Evolutionary conservation across 805 yeast species (phyloP).

Genomic region (Sungouiozyma intestinalis): DNA sequence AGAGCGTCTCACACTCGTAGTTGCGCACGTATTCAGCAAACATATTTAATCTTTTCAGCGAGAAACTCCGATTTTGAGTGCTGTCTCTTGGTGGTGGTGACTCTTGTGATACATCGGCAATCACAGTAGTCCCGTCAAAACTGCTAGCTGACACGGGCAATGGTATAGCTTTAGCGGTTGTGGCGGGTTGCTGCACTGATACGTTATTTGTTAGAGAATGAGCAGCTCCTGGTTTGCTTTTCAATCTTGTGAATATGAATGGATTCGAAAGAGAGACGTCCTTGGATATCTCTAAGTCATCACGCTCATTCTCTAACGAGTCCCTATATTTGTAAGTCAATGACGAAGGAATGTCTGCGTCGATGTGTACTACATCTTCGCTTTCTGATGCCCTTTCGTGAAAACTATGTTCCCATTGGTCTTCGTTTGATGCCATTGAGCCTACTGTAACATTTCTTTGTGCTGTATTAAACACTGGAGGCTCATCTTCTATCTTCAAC

Average conservation of each 20-base stretch:
- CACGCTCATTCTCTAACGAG: slow-evolving; percentile 3
- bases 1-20: not conserved
- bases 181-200: no score
- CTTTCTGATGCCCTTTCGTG: not conserved
- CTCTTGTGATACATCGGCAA: not conserved
- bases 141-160: not conserved
- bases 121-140: not conserved
- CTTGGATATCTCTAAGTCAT: slow-evolving; percentile 13
- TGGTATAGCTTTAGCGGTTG: no score
- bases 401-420: slow-evolving; percentile 8
- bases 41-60: not conserved
- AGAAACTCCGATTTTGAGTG: no score
- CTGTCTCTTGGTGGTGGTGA: no score
- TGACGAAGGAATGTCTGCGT: slow-evolving; percentile 7
- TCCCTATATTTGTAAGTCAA: slow-evolving; percentile 7
- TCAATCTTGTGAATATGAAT: slow-evolving; percentile 12
- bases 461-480: no score
- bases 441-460: slow-evolving; percentile 5
- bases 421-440: slow-evolving; percentile 11
- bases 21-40: not conserved
- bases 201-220: no score
- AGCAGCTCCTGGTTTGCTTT: not conserved
- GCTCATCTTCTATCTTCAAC: not conserved
- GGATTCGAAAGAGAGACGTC: slow-evolving; percentile 17
- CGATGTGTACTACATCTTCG: not conserved